Conservation (phyloP, 306 rosid genomes). For the Quercus aquifolioides region DNA sequence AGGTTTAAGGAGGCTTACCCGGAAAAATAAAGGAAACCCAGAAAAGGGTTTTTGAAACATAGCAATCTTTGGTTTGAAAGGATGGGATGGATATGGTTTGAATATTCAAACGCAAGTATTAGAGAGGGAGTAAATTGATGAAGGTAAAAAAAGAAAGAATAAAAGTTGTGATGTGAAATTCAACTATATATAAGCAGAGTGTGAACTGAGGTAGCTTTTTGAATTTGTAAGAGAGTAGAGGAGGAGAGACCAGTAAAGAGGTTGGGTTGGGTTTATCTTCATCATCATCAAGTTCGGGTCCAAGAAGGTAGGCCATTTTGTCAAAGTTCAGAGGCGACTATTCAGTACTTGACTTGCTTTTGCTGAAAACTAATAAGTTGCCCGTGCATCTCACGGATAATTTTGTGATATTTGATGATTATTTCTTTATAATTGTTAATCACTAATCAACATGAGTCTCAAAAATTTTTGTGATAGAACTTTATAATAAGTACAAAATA, state of each 20-base stretch:
- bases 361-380: background rate
- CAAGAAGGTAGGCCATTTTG: conserved; percentile 33
- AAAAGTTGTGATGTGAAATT: too few relatives aligned
- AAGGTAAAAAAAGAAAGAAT: background rate
- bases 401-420: too few relatives aligned
- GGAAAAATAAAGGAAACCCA: background rate
- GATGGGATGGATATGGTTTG: background rate
- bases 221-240: background rate
- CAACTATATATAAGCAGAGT: background rate
- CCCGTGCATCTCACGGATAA: too few relatives aligned
- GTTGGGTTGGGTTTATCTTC: too few relatives aligned
- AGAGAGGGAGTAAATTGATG: background rate
- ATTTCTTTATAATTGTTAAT: rapidly evolving
- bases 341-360: conserved; percentile 13
- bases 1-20: background rate
- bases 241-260: background rate
- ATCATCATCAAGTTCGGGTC: conserved; percentile 9
- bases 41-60: conserved; percentile 14
- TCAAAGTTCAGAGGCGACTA: conserved; percentile 30
- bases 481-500: too few relatives aligned
- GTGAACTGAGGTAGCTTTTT: conserved; percentile 16
- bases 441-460: too few relatives aligned
- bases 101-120: background rate
- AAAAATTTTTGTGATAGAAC: too few relatives aligned
- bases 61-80: background rate